These are phyloP conservation scores for Penicillium silybi DNA, from an alignment of 495 filamentous ascomycete genomes.

Conservation along the genomic window DNA sequence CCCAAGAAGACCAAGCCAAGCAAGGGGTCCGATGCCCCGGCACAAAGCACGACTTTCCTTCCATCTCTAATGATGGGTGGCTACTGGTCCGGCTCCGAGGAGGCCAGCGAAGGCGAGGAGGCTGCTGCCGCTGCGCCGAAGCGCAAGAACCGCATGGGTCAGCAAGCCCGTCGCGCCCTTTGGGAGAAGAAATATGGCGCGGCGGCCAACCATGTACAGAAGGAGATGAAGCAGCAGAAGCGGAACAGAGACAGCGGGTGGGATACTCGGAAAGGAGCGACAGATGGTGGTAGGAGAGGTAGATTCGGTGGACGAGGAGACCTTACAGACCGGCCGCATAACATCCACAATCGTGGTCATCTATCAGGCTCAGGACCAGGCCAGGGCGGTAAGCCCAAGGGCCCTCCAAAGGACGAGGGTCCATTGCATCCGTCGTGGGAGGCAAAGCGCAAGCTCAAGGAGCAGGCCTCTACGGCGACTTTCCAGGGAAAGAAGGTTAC, in stretches of 20 bases:
- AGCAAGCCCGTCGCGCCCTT: constrained; percentile 76
- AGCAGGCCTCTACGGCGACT: constrained; percentile 51
- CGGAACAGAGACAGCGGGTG: constrained; percentile 42
- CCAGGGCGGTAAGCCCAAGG: constrained; percentile 28
- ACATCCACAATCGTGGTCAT: constrained; percentile 3
- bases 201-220: constrained; percentile 67
- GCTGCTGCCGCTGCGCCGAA: constrained; percentile 31
- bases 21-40: constrained; percentile 28
- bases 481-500: constrained; percentile 88
- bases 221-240: constrained; percentile 26
- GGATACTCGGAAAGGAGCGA: constrained; percentile 46
- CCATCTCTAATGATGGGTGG: constrained; percentile 81
- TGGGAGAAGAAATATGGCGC: constrained; percentile 90
- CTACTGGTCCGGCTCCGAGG: constrained; percentile 88
- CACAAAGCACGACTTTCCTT: constrained; percentile 72
- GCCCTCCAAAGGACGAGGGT: constrained; percentile 51
- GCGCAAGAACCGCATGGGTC: constrained; percentile 83
- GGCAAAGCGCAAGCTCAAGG: constrained; percentile 82
- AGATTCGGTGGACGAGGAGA: constrained; percentile 10
- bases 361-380: not conserved
- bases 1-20: constrained; percentile 42
- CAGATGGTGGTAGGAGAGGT: constrained; percentile 20
- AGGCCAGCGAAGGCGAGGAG: constrained; percentile 42
- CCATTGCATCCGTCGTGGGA: constrained; percentile 92
- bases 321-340: constrained; percentile 2